Evolutionary conservation across 2,329 filamentous ascomycete species (phyloP), one percentile per base, ranked within the genome.

Genomic region (Ambrosiella beaveri): DNA sequence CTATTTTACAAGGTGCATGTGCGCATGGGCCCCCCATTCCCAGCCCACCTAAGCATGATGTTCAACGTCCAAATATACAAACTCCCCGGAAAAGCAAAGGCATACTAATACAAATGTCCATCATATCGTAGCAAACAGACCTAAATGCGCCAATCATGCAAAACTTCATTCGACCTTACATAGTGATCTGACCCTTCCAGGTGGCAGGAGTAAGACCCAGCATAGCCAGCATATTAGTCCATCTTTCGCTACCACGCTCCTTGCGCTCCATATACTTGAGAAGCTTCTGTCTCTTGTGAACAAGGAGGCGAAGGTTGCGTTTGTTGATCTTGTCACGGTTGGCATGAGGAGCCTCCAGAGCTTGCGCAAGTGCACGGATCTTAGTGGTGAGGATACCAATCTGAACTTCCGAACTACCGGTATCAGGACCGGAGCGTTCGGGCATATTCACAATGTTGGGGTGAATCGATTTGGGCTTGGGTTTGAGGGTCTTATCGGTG

Each of bases 381-480:
- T 96, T 97, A 59, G 88, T 80, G 2, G 93, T 98, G 68, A 98
- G 71, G 64, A 98, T 94, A 51, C 89, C 90, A 63, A 94, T 88
- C 74, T 98, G 93, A n/a, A 98, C 94, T 72, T 98, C 93, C 6
- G 88, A 88, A 65, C 88, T 95, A 40, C 93, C 93, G 0, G 91
- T 98, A 68, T 98, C 93, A 4, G 85, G 86, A 0, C 93, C 93
- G n/a, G 83, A 81, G 38, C 94, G 84, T 35, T 64, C 63, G 59
- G 69, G 72, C 72, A 65, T 70, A 60, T 70, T 69, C 64, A 68
- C 67, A 13, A 65, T 66, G 57, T 71, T 66, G 64, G 73, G 66
- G 60, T 67, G 62, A 44, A 74, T 72, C 41, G 73, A 74, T 47
- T 73, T 69, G 2, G 78, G 73, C 68, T 82, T 85, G 0, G 81